Conservation (phyloP, 2,329 filamentous ascomycete genomes). For the Sarocladium strictum region DNA sequence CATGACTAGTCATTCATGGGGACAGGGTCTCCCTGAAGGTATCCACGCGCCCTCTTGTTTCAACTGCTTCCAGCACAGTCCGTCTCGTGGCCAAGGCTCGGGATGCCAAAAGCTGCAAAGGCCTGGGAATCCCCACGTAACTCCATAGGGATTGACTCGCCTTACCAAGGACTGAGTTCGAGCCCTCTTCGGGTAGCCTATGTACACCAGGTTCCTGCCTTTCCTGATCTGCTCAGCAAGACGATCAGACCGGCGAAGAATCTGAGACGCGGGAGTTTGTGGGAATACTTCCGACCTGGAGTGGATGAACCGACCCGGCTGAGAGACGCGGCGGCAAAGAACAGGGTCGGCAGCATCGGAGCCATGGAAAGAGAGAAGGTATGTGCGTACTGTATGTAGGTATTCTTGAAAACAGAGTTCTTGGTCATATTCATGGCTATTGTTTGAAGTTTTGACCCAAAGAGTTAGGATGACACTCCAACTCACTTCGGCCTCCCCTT, state of each 20-base stretch:
- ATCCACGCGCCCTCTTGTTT: background rate
- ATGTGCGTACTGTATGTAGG: too few relatives aligned
- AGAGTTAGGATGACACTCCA: too few relatives aligned
- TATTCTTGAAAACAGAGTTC: too few relatives aligned
- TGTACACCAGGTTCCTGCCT: too few relatives aligned
- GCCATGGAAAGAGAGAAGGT: background rate
- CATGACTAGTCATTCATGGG: background rate
- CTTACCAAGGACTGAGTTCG: too few relatives aligned
- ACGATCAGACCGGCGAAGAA: slow-evolving; percentile 5
- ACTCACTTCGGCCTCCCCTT: too few relatives aligned
- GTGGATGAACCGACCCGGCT: background rate
- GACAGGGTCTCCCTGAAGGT: background rate
- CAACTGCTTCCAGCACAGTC: background rate
- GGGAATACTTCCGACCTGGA: background rate
- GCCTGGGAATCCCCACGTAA: too few relatives aligned
- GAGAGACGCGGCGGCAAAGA: background rate
- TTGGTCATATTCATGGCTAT: too few relatives aligned
- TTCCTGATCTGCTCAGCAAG: slow-evolving; percentile 4
- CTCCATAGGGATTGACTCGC: too few relatives aligned
- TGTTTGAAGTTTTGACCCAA: too few relatives aligned
- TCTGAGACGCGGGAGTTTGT: slow-evolving; percentile 5
- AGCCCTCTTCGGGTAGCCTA: too few relatives aligned
- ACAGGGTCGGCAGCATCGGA: background rate
- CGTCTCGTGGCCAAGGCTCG: background rate
- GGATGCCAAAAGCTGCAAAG: background rate